Evolutionary conservation across 768 basidiomycete genomes (phyloP).

Genomic region (Lyophyllum decastes): DNA sequence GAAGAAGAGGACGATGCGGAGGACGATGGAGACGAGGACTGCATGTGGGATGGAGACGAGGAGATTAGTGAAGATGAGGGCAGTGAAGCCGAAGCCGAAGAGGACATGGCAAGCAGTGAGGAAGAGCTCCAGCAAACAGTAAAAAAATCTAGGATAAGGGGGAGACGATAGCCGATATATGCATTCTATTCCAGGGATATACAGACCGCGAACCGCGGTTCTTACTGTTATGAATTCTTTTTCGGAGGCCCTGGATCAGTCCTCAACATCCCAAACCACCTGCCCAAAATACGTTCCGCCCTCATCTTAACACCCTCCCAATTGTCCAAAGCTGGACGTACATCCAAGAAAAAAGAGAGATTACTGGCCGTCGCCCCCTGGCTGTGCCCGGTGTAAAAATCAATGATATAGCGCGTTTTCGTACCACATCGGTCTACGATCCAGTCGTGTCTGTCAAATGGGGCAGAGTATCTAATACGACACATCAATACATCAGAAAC

Average conservation of each 20-base stretch:
- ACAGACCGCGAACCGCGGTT: not conserved
- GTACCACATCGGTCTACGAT: conserved; percentile 90
- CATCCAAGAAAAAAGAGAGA: conserved; percentile 91
- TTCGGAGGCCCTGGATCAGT: not conserved
- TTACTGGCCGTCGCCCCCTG: conserved; percentile 45
- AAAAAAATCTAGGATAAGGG: conserved; percentile 56
- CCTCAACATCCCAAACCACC: conserved; percentile 24
- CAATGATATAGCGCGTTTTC: conserved; percentile 91
- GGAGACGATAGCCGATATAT: conserved; percentile 40
- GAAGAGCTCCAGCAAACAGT: conserved; percentile 43
- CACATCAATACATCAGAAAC: conserved; percentile 10
- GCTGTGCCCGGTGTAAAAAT: conserved; percentile 90
- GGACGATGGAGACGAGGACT: conserved; percentile 27
- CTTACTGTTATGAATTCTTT: conserved; percentile 1
- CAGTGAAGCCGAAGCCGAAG: conserved; percentile 30
- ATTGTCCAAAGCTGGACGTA: conserved; percentile 89
- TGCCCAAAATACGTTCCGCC: conserved; percentile 52
- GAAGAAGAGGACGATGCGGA: conserved; percentile 40
- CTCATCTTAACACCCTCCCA: conserved; percentile 95
- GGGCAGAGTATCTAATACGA: conserved; percentile 75
- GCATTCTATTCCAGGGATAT: conserved; percentile 6
- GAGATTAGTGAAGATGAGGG: conserved; percentile 61
- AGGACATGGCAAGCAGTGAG: conserved; percentile 46
- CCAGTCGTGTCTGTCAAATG: conserved; percentile 99
- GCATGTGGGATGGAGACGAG: conserved; percentile 60